phyloP scores from a whole-genome alignment of 345 rosid species.

The Populus ilicifolia region DNA sequence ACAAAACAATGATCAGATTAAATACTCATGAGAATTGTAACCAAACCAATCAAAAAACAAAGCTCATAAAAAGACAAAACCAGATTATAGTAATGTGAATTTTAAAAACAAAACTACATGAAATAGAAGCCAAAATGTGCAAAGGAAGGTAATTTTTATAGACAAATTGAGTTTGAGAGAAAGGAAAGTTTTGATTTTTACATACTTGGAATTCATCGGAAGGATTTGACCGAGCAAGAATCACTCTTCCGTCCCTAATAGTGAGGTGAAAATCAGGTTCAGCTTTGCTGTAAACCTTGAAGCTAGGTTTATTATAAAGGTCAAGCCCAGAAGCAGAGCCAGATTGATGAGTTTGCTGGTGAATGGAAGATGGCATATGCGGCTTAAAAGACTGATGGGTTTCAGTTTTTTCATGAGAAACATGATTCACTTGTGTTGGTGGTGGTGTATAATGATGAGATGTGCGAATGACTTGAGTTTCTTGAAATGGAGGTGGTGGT shows the following conservation, averaged over 20 bases:
- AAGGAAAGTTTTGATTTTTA: background rate
- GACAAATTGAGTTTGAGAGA: background rate
- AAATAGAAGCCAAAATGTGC: background rate
- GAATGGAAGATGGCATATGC: slow-evolving; percentile 34
- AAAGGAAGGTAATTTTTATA: background rate
- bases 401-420: slow-evolving; percentile 33
- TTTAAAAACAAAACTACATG: background rate
- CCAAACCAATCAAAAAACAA: background rate
- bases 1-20: background rate
- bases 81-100: background rate
- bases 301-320: slow-evolving; percentile 44
- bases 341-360: slow-evolving; percentile 33
- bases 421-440: slow-evolving; percentile 42
- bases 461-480: slow-evolving; percentile 12
- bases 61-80: background rate
- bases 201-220: slow-evolving; percentile 58
- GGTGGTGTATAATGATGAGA: slow-evolving; percentile 28
- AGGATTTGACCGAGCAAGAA: slow-evolving; percentile 56
- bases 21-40: background rate
- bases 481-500: slow-evolving; percentile 1
- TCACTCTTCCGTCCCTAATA: slow-evolving; percentile 54
- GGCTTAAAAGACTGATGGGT: slow-evolving; percentile 35
- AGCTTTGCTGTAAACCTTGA: slow-evolving; percentile 63
- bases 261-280: slow-evolving; percentile 50
- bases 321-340: slow-evolving; percentile 25